Evolutionary conservation across 225 moss, liverwort and hornwort species (phyloP).

Genomic region (Rhytidiadelphus loreus): DNA sequence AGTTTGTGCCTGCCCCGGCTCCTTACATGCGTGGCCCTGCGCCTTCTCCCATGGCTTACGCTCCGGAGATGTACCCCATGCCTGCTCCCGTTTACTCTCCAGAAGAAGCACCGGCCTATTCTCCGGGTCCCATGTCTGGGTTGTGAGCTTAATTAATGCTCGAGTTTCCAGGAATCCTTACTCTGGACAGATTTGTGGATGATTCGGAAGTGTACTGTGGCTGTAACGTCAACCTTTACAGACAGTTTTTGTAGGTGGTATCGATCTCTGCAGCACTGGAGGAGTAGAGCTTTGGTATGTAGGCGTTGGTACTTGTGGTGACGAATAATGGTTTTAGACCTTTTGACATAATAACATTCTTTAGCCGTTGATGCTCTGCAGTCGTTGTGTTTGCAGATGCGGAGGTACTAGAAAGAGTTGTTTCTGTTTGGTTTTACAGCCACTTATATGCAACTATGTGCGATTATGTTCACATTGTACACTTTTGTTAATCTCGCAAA

Average conservation of each 20-base stretch:
- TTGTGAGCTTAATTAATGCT: not conserved
- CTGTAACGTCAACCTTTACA: not conserved
- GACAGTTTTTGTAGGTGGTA: not conserved
- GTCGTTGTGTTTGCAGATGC: not conserved
- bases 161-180: not conserved
- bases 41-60: not conserved
- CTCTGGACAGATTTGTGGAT: not conserved
- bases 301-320: not conserved
- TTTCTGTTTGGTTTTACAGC: not conserved
- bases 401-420: not conserved
- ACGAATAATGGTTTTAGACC: not conserved
- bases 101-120: not conserved
- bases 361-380: not conserved
- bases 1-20: not conserved
- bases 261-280: not conserved
- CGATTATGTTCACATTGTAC: not conserved
- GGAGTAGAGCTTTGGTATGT: not conserved
- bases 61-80: not conserved
- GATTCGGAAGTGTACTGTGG: not conserved
- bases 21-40: constrained; percentile 9
- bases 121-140: not conserved
- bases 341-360: not conserved
- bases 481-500: not conserved
- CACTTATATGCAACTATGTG: not conserved
- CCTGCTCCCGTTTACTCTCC: not conserved